A percentile compares a stretch with the other conserved stretches of the same genome.
phyloP scores from a whole-genome alignment of 176 grass and related monocot species.

The Saccharum spontaneum region DNA sequence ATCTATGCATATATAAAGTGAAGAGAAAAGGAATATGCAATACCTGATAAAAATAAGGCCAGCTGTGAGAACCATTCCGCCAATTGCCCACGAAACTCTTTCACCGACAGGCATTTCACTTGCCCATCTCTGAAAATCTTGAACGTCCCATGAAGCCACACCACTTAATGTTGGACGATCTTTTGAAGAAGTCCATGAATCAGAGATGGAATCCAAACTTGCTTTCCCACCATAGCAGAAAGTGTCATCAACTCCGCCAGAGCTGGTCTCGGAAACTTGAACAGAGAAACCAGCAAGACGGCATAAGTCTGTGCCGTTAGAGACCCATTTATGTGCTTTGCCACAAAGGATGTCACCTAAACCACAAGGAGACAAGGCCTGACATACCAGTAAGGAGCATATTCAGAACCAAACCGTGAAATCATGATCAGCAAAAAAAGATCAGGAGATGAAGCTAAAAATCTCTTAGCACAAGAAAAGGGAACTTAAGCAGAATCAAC shows the following conservation, averaged over 20 bases:
- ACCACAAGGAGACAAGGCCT: constrained; percentile 93
- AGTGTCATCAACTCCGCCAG: constrained; percentile 44
- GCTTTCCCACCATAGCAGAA: constrained; percentile 97
- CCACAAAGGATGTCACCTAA: constrained; percentile 91
- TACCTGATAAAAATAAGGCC: constrained; percentile 81
- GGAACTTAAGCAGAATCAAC: neutral
- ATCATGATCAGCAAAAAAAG: neutral
- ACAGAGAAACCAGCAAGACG: constrained; percentile 77
- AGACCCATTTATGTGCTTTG: constrained; percentile 75
- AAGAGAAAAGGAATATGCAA: neutral
- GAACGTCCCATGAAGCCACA: constrained; percentile 42
- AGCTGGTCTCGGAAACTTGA: constrained; percentile 44
- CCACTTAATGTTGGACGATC: constrained; percentile 42
- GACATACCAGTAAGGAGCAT: constrained; percentile 33
- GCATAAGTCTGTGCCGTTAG: constrained; percentile 90
- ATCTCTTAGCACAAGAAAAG: constrained; percentile 13
- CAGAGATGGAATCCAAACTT: constrained; percentile 77
- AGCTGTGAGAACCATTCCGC: constrained; percentile 90
- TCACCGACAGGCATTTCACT: constrained; percentile 56
- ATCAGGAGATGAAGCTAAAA: constrained; percentile 1
- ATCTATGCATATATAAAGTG: neutral
- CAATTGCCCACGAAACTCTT: constrained; percentile 89
- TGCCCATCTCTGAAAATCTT: constrained; percentile 59
- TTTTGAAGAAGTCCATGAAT: constrained; percentile 67
- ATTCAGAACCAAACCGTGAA: constrained; percentile 28